Percentiles rank a stretch among this genome's conserved stretches.
Evolutionary conservation across 169 alveolate genomes (phyloP).

Genomic region (Eimeria sp.): DNA sequence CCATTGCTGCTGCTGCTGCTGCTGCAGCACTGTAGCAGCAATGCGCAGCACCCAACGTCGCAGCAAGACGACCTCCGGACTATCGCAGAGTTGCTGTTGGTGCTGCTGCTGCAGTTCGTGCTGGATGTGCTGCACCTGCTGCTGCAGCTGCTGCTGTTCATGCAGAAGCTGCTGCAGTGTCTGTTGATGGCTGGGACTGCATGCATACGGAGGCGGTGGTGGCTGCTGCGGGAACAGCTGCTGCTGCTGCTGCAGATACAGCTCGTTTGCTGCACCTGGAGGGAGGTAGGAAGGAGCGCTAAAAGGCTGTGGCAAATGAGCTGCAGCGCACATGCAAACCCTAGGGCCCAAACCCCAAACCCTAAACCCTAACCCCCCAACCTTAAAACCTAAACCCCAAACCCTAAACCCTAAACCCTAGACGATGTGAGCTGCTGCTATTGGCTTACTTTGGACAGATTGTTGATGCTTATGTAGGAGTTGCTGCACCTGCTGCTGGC

Average conservation of each 20-base stretch:
- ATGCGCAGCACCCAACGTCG: constrained; percentile 64
- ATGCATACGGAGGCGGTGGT: constrained; percentile 53
- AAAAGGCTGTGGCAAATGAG: constrained; percentile 48
- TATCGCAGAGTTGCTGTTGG: constrained; percentile 23
- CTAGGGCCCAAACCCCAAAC: background rate
- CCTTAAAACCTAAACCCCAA: too few species aligned
- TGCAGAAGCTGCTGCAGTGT: constrained; percentile 66
- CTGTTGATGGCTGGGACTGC: constrained; percentile 51
- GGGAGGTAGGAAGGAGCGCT: constrained; percentile 40
- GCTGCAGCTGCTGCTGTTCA: constrained; percentile 56
- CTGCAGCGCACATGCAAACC: constrained; percentile 16
- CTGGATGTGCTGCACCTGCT: constrained; percentile 24
- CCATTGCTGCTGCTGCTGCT: constrained; percentile 62
- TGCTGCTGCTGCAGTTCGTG: constrained; percentile 43
- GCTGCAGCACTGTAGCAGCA: constrained; percentile 68
- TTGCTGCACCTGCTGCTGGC: constrained; percentile 63
- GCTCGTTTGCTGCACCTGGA: constrained; percentile 51
- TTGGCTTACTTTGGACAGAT: constrained; percentile 27
- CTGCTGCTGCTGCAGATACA: constrained; percentile 69
- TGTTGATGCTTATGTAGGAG: constrained; percentile 41
- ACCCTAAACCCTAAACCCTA: background rate
- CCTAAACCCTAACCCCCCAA: background rate
- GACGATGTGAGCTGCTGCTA: background rate
- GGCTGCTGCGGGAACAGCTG: constrained; percentile 66
- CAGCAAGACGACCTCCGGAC: constrained; percentile 42